Evolutionary conservation across 1,284 basidiomycete species (phyloP), one percentile per base, ranked within the genome.

Genomic region (Agroathelia rolfsii): DNA sequence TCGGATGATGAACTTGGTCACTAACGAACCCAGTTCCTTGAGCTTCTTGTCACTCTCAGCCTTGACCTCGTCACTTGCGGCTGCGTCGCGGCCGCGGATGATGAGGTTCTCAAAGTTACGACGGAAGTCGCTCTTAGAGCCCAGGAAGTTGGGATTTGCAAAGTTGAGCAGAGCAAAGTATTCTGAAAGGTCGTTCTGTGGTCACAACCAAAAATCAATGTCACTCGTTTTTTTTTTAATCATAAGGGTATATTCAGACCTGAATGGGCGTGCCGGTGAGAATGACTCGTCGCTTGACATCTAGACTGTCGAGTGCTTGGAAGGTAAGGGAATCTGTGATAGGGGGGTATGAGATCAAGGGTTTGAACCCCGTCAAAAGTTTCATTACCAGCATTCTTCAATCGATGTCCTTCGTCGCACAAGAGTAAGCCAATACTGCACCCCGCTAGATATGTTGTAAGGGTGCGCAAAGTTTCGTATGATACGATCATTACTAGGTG

Each of bases 401-500:
- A 62, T 23, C 94, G 72, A 61, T 99, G 94, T 2, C 95, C 94
- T 61, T 99, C 94, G 48, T 98, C 94, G 42, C 90, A 95, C 6
- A 99, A 74, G 6, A 99, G 60, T 7, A 99, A 58, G 0, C 95
- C 95, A 20, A 99, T 88, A 30, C 71, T 77, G 39, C 86, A 86
- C 38, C 69, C 74, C 2, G 76, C 76, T 3, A 95, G 66, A 47
- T 92, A 75, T 3, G 61, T 75, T 5, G 77, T 70, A 6, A 95
- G 61, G 2, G 81, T 81, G n/a, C 92, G 76, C 30, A 99, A 66
- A 0, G 92, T 96, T 55, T 99, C 94, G 48, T 99, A 99, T 0
- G 95, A 98, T 1, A 96, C 94, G 45, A 99, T 97, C 88, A 98
- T 90, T 28, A 98, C 94, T 92, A 35, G n/a, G n/a, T n/a, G n/a